Evolutionary conservation across 1,284 basidiomycete genomes (phyloP), one percentile per base, ranked within the genome.

Genomic region (Boletellus deceptivus): DNA sequence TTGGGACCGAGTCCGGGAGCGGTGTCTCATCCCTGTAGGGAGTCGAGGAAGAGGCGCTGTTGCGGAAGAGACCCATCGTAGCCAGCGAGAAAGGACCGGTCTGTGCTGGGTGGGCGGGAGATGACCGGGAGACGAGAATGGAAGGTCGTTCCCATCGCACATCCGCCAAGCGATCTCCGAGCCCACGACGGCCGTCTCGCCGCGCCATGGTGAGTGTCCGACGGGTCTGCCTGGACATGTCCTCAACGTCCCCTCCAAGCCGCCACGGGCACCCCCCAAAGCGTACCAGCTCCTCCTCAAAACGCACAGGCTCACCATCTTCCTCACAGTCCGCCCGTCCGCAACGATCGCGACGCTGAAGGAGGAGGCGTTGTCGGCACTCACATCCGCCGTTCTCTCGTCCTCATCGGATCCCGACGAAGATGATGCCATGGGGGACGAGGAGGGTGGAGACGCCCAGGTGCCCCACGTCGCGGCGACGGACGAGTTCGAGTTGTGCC

Each of bases 11-110:
- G 43, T 76, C 75, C 0, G 91, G 90, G 49, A 90, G 78, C 4
- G 90, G 88, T 22, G 89, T 84, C 3, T 86, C 84, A 60, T 89
- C 86, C 56, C 72, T 70, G 70, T 84, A 87, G 17, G 80, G 79
- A 51, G 68, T 64, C 27, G 67, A 62, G 7, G 75, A 70, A 48
- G 69, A 64, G 55, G 65, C 63, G 48, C 72, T 72, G 57, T 71
- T 70, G 56, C 67, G 79, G 59, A 73, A 78, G 43, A 75, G 70
- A 70, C 73, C 78, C 82, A 84, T 84, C 59, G 72, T 77, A 3
- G 16, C 14, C 24, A 9, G 17, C 17, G 39, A 18, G 51, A 45
- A 43, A 41, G 34, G 37, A 10, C 8, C 10, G 20, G 10, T 20
- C 25, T 27, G 40, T 6, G 37, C n/a, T n/a, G n/a, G n/a, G n/a